Percentiles rank a stretch among this genome's conserved stretches.
phyloP scores from a whole-genome alignment of 23 red algal species.

The Gracilaria vermiculophylla region DNA sequence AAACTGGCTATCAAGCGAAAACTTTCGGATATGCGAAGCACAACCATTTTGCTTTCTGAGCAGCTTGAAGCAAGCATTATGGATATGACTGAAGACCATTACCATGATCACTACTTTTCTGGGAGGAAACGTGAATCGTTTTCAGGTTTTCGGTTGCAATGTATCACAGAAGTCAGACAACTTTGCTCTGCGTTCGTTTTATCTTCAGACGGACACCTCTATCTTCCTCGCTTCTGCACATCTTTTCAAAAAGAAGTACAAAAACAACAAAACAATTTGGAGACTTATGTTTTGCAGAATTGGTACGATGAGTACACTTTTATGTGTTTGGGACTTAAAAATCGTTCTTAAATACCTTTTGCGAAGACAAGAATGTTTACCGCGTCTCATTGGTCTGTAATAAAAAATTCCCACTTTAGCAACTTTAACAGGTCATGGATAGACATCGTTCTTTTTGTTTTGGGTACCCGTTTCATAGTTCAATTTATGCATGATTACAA shows the following conservation, averaged over 20 bases:
- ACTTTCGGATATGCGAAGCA: not conserved
- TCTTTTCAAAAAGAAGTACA: not conserved
- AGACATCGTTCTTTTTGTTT: not conserved
- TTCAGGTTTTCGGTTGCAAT: not conserved
- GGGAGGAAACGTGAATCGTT: not conserved
- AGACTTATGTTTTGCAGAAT: not conserved
- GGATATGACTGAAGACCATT: not conserved
- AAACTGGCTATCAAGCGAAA: not conserved
- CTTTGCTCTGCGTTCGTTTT: not conserved
- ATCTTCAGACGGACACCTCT: not conserved
- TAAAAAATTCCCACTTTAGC: not conserved
- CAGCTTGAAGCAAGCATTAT: not conserved
- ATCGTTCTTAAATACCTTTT: not conserved
- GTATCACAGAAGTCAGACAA: not conserved
- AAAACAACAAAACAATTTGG: not conserved
- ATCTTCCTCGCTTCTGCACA: not conserved
- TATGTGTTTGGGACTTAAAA: not conserved
- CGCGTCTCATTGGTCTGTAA: not conserved
- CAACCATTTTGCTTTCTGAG: not conserved
- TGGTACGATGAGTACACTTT: constrained; percentile 12
- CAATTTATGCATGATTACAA: not conserved
- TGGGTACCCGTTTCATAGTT: not conserved
- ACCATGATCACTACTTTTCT: not conserved
- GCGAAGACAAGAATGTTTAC: not conserved
- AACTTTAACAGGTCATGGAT: not conserved